Base-by-base conservation (phyloP, 371 early-diverging fungal species). In the Nematocida sp. region DNA sequence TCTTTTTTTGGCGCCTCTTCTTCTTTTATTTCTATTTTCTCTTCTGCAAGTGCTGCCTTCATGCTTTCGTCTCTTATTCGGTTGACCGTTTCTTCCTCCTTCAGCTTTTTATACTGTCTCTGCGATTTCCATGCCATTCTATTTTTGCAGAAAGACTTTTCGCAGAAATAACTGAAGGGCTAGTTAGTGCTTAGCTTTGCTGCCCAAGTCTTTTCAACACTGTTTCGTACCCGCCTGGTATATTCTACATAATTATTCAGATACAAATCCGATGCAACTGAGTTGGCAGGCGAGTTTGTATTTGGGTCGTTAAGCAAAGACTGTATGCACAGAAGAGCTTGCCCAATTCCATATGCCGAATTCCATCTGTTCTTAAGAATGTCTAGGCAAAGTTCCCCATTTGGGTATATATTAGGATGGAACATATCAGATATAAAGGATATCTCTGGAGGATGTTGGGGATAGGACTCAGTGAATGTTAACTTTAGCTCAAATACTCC, bases 281-380 rank as follows among this genome's bases (percentile, higher is more conserved):
- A 93, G 88, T 98, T 97, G 40, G 97, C 97, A 20, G 99, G 97
- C 27, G 92, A 92, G 85, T 92, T 93, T 9, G 96, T 94, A 84
- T 96, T 98, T 50, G 97, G 97, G 84, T 97, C 97, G 84, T 96
- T 95, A 60, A 98, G 88, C 42, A 98, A 90, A 15, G 94, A 94
- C 86, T 97, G 97, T 62, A 98, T 94, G 58, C 93, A 93, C 11
- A 96, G 94, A 82, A 96, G 88, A 45, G 96, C 94, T 4, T 94
- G 94, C 5, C 94, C 92, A 3, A 96, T 94, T 85, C 95, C 95
- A 84, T 95, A 95, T 47, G 83, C 72, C 40, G 86, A 84, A 33
- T 94, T 94, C 98, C 97, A 98, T 73, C 95, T 90, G 87, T 95
- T 96, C 87, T 96, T 96, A 80, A 97, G 87, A 86, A 98, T 96